Evolutionary conservation across 2,329 filamentous ascomycete genomes (phyloP), one percentile per base, ranked within the genome.

Genomic region (Pseudogymnoascus destructans): DNA sequence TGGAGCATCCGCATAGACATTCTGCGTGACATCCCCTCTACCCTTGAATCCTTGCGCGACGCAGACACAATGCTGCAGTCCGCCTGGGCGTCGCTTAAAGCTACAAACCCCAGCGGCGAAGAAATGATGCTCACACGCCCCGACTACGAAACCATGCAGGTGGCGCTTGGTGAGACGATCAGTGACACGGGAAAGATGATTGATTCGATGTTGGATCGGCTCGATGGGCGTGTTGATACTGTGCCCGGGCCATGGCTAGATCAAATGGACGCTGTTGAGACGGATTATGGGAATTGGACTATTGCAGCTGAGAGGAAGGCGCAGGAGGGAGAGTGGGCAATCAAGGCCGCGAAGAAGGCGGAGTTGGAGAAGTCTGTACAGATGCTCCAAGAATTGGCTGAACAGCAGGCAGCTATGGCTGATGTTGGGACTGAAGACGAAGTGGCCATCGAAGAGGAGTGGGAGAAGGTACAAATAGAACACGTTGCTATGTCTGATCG

Each of bases 191-290:
- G 89, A 0, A 79, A 79, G 54, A 79, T 83, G 36, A 76, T 97
- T 61, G 93, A 98, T 69, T 81, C 78, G 56, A 89, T 96, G 79
- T 78, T 98, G 11, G 91, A 98, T 70, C 79, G 81, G 30, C 76
- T 97, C 1, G 93, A 97, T 70, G 91, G 89, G 1, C 78, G 84
- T 58, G 78, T 86, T 42, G 93, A 98, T 66, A 89, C 86, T 0
- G 74, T 98, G 8, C 93, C 93, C 0, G 87, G 95, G 38, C 70
- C 75, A 25, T 98, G 92, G 93, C 81, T 97, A 59, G 89, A 95
- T 65, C 79, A 84, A 3, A 85, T 97, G 73, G 93, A 97, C 69
- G 72, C 73, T 0, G 75, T 95, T 3, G 93, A 98, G 70, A 75
- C 78, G 9, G 80, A 84, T 27, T 95, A 92, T 70, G 81, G 83